Percentiles rank a stretch among this genome's conserved stretches.
These are phyloP conservation scores for Zanthoxylum bungeanum DNA, from an alignment of 345 rosid species.

Conservation along the genomic window DNA sequence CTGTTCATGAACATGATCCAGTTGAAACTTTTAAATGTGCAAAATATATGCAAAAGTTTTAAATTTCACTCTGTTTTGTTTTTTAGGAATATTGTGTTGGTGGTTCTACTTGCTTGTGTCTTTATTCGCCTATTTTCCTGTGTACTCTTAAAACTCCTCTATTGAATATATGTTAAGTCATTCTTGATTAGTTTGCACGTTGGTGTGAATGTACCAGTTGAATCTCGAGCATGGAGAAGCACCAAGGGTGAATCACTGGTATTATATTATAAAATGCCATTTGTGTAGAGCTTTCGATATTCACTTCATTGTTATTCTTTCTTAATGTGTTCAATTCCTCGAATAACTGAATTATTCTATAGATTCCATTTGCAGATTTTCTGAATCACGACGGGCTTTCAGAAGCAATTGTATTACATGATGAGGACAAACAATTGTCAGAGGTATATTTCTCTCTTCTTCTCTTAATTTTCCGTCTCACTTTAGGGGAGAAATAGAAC, in stretches of 20 bases:
- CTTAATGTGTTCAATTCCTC: constrained; percentile 6
- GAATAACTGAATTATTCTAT: constrained; percentile 26
- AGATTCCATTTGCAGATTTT: constrained; percentile 96
- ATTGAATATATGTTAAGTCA: not conserved
- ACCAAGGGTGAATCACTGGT: constrained; percentile 72
- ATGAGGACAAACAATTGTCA: constrained; percentile 59
- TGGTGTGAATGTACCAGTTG: constrained; percentile 52
- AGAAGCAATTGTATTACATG: constrained; percentile 53
- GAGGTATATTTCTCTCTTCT: constrained; percentile 49
- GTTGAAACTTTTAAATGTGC: not conserved
- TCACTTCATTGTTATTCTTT: constrained; percentile 5
- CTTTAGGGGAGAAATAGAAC: not conserved
- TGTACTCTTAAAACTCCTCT: not conserved
- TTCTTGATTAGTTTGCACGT: constrained; percentile 24
- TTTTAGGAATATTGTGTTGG: not conserved
- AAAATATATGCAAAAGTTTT: not conserved
- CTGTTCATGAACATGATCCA: not conserved
- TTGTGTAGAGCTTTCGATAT: constrained; percentile 1
- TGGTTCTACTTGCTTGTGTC: not conserved
- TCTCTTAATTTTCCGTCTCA: not conserved
- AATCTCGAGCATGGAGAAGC: constrained; percentile 86
- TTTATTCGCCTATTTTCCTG: not conserved
- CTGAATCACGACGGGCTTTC: constrained; percentile 75
- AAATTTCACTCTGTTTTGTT: not conserved
- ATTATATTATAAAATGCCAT: constrained; percentile 14